A percentile compares a stretch with the other conserved stretches of the same genome.
phyloP scores from a whole-genome alignment of 169 alveolate species.

The Eimeria maxima region DNA sequence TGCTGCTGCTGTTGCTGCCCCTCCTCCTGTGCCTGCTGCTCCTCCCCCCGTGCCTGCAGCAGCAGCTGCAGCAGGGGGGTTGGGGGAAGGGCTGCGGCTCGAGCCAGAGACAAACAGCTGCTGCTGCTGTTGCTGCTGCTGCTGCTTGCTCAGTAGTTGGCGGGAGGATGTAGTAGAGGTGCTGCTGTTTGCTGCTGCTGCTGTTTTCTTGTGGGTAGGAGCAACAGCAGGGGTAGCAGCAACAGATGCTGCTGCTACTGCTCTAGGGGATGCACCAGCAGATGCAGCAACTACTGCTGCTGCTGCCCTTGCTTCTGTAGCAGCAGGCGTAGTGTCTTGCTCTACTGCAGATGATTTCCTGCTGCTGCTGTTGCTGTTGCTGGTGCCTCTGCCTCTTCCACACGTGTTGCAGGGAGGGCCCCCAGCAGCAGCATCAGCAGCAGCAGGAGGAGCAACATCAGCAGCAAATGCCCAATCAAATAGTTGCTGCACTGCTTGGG shows the following conservation, averaged over 20 bases:
- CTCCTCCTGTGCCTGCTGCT: neutral
- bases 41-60: neutral
- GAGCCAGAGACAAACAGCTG: slow-evolving; percentile 33
- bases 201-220: neutral
- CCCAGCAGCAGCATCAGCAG: slow-evolving; percentile 33
- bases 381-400: slow-evolving; percentile 1
- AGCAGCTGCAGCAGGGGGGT: neutral
- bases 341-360: neutral
- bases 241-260: neutral
- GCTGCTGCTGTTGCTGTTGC: slow-evolving; percentile 45
- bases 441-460: neutral
- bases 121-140: slow-evolving; percentile 10
- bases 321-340: neutral
- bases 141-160: neutral
- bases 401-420: neutral
- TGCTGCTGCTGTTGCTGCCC: slow-evolving; percentile 41
- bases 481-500: slow-evolving; percentile 47
- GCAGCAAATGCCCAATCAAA: slow-evolving; percentile 37
- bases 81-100: slow-evolving; percentile 32
- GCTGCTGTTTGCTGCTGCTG: neutral
- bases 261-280: too few species aligned
- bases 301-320: neutral
- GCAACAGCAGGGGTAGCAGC: neutral
- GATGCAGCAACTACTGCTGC: too few species aligned
- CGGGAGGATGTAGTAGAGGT: neutral